phyloP scores from a whole-genome alignment of 768 basidiomycete species.

The Dioszegia crocea region DNA sequence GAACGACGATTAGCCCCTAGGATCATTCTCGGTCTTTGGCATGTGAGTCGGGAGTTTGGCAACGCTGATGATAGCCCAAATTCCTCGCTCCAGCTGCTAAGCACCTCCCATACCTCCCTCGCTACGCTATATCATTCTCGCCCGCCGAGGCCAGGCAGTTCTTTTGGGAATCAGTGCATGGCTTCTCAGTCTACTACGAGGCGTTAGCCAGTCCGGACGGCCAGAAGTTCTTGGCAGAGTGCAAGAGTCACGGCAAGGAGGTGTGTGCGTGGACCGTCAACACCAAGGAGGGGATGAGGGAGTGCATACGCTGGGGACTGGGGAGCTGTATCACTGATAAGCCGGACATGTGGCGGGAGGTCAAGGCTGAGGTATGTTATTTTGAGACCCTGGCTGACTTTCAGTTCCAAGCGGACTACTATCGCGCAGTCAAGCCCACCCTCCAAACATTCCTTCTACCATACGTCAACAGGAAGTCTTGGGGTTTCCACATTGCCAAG shows the following conservation, averaged over 20 bases:
- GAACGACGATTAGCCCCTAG: constrained; percentile 38
- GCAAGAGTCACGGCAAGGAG: constrained; percentile 68
- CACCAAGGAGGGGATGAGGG: constrained; percentile 61
- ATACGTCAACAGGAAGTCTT: constrained; percentile 31
- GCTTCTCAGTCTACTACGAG: constrained; percentile 78
- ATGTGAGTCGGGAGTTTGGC: constrained; percentile 34
- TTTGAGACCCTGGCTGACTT: background rate
- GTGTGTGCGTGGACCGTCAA: constrained; percentile 98
- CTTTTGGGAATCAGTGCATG: constrained; percentile 83
- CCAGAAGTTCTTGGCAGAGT: constrained; percentile 65
- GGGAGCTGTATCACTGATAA: constrained; percentile 47
- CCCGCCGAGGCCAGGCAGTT: constrained; percentile 70
- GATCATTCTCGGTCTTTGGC: constrained; percentile 48
- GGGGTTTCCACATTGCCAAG: constrained; percentile 36
- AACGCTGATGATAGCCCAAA: constrained; percentile 63
- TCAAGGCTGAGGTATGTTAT: constrained; percentile 38
- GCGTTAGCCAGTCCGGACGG: constrained; percentile 70
- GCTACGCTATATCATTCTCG: constrained; percentile 78
- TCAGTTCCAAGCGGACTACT: constrained; percentile 27
- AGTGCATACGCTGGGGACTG: constrained; percentile 50
- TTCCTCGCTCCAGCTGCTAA: constrained; percentile 74
- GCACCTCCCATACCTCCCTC: constrained; percentile 72
- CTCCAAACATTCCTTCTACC: constrained; percentile 28
- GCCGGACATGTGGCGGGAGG: constrained; percentile 42
- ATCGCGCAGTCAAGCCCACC: constrained; percentile 22